A percentile compares a stretch with the other conserved stretches of the same genome.
Conservation (phyloP, 2,329 filamentous ascomycete species). For the Sporothrix luriei region DNA sequence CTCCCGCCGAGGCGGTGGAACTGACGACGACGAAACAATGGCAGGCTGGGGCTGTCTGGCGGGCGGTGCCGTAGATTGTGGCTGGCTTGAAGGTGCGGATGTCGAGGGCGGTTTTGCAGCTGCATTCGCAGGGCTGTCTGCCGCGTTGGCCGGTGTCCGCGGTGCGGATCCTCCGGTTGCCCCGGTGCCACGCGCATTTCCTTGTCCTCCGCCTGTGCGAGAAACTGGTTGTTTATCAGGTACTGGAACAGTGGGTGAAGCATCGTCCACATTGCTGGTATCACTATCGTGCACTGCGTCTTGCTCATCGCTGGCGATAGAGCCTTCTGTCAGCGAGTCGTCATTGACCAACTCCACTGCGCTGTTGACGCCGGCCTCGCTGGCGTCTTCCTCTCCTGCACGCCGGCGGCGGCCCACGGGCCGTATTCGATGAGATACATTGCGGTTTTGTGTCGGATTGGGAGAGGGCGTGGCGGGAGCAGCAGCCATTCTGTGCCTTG, state of each 20-base stretch:
- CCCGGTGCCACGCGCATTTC: conserved; percentile 47
- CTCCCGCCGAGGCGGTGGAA: conserved; percentile 44
- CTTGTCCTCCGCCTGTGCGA: conserved; percentile 20
- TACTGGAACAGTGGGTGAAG: conserved; percentile 54
- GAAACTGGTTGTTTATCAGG: conserved; percentile 34
- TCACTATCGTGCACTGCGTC: conserved; percentile 64
- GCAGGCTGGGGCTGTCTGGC: conserved; percentile 45
- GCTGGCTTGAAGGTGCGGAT: conserved; percentile 16
- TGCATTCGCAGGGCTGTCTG: background rate
- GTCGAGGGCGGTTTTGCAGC: conserved; percentile 12
- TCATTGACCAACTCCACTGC: conserved; percentile 60
- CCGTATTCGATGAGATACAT: conserved; percentile 61
- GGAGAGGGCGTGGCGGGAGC: conserved; percentile 25
- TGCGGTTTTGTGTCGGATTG: conserved; percentile 29
- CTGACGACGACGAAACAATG: conserved; percentile 34
- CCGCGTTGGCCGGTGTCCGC: conserved; percentile 43
- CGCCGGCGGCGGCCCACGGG: conserved; percentile 68
- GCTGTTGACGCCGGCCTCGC: conserved; percentile 62
- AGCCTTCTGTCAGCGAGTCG: conserved; percentile 67
- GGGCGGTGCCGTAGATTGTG: conserved; percentile 6
- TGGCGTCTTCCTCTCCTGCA: conserved; percentile 66
- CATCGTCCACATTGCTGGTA: conserved; percentile 63
- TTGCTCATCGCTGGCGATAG: conserved; percentile 63
- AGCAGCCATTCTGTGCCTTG: conserved; percentile 32
- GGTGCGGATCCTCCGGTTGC: conserved; percentile 26